Conservation (phyloP, 1,139 yeast genomes). For the Debaryomyces sp. region DNA sequence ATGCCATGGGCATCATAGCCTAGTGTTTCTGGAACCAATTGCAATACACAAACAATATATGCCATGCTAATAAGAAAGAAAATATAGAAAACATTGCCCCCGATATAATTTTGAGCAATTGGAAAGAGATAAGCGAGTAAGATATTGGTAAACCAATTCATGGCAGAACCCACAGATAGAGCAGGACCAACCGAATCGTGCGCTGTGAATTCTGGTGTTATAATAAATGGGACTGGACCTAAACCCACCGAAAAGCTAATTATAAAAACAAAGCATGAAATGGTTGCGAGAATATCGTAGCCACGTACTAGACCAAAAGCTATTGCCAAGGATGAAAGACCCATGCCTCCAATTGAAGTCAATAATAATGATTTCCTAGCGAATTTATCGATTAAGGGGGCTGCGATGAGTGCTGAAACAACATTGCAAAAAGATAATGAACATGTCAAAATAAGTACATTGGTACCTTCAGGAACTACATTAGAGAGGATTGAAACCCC, state of each 20-base stretch:
- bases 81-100: slow-evolving; percentile 33
- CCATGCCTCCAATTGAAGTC: slow-evolving; percentile 65
- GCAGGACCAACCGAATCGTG: slow-evolving; percentile 75
- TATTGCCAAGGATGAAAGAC: slow-evolving; percentile 57
- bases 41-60: slow-evolving; percentile 23
- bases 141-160: slow-evolving; percentile 87
- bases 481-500: slow-evolving; percentile 37
- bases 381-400: slow-evolving; percentile 44
- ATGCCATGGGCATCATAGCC: slow-evolving; percentile 27
- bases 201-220: slow-evolving; percentile 81
- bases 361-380: slow-evolving; percentile 76
- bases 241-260: slow-evolving; percentile 82
- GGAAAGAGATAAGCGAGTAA: slow-evolving; percentile 80
- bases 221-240: slow-evolving; percentile 88
- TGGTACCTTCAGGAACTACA: slow-evolving; percentile 26
- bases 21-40: slow-evolving; percentile 39
- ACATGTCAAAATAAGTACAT: slow-evolving; percentile 32
- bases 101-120: slow-evolving; percentile 25
- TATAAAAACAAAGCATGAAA: slow-evolving; percentile 68
- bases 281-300: slow-evolving; percentile 64
- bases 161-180: slow-evolving; percentile 82
- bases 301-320: slow-evolving; percentile 26
- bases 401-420: slow-evolving; percentile 26
- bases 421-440: slow-evolving; percentile 36
- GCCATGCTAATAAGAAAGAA: slow-evolving; percentile 26